These are phyloP conservation scores for Rhodosporidiobolus odoratus DNA, from an alignment of 768 basidiomycete species.

Conservation along the genomic window DNA sequence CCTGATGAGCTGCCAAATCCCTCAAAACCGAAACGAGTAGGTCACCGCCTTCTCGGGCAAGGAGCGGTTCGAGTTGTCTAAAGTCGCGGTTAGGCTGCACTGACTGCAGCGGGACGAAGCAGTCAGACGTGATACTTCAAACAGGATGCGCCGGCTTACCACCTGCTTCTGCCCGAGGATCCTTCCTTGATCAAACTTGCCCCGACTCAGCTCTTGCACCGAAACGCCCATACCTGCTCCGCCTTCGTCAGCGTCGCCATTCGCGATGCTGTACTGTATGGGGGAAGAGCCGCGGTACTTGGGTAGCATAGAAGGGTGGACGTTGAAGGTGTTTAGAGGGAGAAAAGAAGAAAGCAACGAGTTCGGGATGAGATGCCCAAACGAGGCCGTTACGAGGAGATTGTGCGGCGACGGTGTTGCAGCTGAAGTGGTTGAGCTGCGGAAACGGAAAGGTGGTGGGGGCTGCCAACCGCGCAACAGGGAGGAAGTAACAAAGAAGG, in stretches of 20 bases:
- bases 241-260: constrained; percentile 29
- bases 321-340: constrained; percentile 39
- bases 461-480: background rate
- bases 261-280: constrained; percentile 39
- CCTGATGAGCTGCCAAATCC: background rate
- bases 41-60: constrained; percentile 20
- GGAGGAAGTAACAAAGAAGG: too few relatives aligned
- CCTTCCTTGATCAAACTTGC: constrained; percentile 29
- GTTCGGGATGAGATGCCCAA: constrained; percentile 40
- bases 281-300: constrained; percentile 40
- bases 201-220: constrained; percentile 30
- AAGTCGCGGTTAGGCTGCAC: background rate
- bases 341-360: constrained; percentile 32
- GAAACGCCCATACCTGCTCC: constrained; percentile 25
- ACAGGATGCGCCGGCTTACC: too few relatives aligned
- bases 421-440: background rate
- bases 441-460: background rate
- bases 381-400: constrained; percentile 42
- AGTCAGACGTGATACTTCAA: too few relatives aligned
- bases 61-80: constrained; percentile 10
- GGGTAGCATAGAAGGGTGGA: constrained; percentile 42
- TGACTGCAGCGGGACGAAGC: background rate
- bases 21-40: constrained; percentile 18
- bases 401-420: constrained; percentile 10
- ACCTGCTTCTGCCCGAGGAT: constrained; percentile 11